Evolutionary conservation across 1,139 yeast genomes (phyloP).

Genomic region (Yamadazyma siamensis): DNA sequence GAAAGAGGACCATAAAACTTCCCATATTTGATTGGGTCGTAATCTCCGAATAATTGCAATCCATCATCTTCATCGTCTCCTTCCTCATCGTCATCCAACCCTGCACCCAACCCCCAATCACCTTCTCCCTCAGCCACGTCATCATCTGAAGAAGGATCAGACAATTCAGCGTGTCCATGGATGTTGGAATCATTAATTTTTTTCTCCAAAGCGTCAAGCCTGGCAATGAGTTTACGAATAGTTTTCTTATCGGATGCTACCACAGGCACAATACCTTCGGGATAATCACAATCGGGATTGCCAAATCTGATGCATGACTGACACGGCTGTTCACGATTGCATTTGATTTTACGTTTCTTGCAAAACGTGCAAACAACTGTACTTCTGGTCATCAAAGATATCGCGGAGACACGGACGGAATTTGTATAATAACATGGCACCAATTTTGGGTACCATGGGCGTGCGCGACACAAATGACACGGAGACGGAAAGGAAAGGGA

Average conservation of each 20-base stretch:
- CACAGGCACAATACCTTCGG: conserved; percentile 3
- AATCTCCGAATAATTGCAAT: conserved; percentile 1
- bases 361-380: conserved; percentile 40
- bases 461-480: too few relatives aligned
- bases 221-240: conserved; percentile 3
- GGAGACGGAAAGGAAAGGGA: not conserved
- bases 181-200: conserved; percentile 1
- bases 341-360: conserved; percentile 36
- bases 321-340: conserved; percentile 39
- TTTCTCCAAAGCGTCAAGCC: conserved; percentile 3
- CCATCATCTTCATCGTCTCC: not conserved
- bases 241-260: conserved; percentile 2
- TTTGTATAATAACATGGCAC: too few relatives aligned
- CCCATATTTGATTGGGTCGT: conserved; percentile 4
- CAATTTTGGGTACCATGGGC: too few relatives aligned
- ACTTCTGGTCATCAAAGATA: conserved; percentile 28
- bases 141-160: conserved; percentile 1
- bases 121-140: too few relatives aligned
- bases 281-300: conserved; percentile 21
- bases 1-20: conserved; percentile 4
- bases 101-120: not conserved
- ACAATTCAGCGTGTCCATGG: not conserved
- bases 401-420: too few relatives aligned
- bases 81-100: conserved; percentile 1
- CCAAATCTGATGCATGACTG: conserved; percentile 34